Evolutionary conservation across 306 rosid species (phyloP).

Genomic region (Calophaca sinica): DNA sequence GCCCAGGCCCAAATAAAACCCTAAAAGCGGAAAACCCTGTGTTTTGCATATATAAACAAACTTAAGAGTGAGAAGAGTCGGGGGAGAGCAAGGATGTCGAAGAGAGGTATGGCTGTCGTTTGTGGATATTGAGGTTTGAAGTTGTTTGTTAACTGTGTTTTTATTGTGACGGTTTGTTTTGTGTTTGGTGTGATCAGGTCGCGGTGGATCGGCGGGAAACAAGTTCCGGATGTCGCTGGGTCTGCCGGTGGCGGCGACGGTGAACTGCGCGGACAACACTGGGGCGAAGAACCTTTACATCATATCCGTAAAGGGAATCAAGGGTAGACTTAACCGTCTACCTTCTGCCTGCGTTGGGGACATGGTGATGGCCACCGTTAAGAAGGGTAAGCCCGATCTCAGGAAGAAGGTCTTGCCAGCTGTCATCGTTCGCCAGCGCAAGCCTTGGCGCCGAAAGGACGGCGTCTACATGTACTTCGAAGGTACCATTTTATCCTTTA

Average conservation of each 20-base stretch:
- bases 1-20: slow-evolving; percentile 18
- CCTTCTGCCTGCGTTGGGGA: slow-evolving; percentile 97
- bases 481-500: slow-evolving; percentile 47
- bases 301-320: slow-evolving; percentile 91
- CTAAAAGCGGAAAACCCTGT: slow-evolving; percentile 34
- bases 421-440: slow-evolving; percentile 90
- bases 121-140: neutral
- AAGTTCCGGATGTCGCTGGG: slow-evolving; percentile 97
- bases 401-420: slow-evolving; percentile 95
- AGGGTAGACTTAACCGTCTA: slow-evolving; percentile 82
- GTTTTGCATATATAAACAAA: neutral
- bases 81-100: slow-evolving; percentile 54
- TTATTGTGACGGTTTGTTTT: neutral
- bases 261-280: slow-evolving; percentile 91
- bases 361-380: slow-evolving; percentile 98
- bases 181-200: slow-evolving; percentile 43
- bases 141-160: neutral
- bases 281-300: slow-evolving; percentile 93
- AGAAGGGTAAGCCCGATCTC: slow-evolving; percentile 93
- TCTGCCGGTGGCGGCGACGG: slow-evolving; percentile 95
- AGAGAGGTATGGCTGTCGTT: slow-evolving; percentile 41
- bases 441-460: slow-evolving; percentile 95
- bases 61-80: neutral
- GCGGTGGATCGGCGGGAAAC: slow-evolving; percentile 93
- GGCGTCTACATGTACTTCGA: slow-evolving; percentile 96